These are phyloP conservation scores for Corylus avellana DNA, from an alignment of 306 rosid genomes.

Conservation along the genomic window DNA sequence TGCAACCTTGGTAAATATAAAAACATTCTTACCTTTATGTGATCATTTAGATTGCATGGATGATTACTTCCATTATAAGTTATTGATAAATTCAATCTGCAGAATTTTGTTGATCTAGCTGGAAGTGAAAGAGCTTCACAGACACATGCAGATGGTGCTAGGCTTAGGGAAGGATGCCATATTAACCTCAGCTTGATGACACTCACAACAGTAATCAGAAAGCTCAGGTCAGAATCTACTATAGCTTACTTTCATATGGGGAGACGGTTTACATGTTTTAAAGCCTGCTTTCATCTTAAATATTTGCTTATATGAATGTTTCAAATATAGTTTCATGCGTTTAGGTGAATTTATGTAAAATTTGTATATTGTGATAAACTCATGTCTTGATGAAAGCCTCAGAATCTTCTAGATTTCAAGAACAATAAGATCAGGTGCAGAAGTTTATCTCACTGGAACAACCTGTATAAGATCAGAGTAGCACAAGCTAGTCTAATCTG, in stretches of 20 bases:
- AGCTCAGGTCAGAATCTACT: constrained; percentile 73
- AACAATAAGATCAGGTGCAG: constrained; percentile 4
- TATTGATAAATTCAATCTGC: constrained; percentile 24
- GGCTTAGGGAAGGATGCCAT: constrained; percentile 99
- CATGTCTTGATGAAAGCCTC: neutral
- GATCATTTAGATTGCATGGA: constrained; percentile 7
- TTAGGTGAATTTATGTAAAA: neutral
- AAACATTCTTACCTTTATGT: neutral
- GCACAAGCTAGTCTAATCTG: neutral
- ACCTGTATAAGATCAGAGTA: neutral
- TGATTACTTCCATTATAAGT: constrained; percentile 4
- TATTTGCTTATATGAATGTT: neutral
- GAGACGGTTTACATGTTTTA: neutral
- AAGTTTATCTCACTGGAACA: neutral
- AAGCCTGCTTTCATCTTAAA: neutral
- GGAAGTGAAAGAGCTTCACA: constrained; percentile 99
- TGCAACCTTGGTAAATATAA: constrained; percentile 84
- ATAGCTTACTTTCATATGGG: neutral
- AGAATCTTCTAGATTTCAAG: neutral
- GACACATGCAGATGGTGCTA: constrained; percentile 93
- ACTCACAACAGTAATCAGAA: constrained; percentile 98
- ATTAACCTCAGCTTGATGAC: constrained; percentile 99
- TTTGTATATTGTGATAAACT: neutral
- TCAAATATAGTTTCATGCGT: neutral
- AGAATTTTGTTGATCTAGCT: constrained; percentile 99